phyloP scores from a whole-genome alignment of 2,329 filamentous ascomycete species.

The Ampelomyces quisqualis region DNA sequence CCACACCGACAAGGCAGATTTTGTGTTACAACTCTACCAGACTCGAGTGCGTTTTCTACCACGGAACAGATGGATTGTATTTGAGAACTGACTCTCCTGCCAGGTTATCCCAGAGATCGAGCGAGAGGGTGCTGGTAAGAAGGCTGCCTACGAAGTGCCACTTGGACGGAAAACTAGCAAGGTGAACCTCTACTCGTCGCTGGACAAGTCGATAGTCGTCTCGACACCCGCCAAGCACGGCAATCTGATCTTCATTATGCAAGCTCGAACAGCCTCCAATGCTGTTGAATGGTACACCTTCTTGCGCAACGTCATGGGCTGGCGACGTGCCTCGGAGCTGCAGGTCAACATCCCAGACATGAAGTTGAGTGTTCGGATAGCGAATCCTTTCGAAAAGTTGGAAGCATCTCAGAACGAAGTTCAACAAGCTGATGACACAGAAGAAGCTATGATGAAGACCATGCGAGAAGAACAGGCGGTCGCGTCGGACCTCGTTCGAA shows the following conservation, averaged over 20 bases:
- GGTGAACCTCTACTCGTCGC: slow-evolving; percentile 64
- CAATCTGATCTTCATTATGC: slow-evolving; percentile 61
- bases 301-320: slow-evolving; percentile 60
- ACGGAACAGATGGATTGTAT: too few relatives aligned
- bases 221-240: slow-evolving; percentile 58
- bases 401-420: slow-evolving; percentile 48
- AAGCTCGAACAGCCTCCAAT: slow-evolving; percentile 60
- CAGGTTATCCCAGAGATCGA: slow-evolving; percentile 62
- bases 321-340: slow-evolving; percentile 57
- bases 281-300: slow-evolving; percentile 71
- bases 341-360: slow-evolving; percentile 65
- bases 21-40: slow-evolving; percentile 61
- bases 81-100: slow-evolving; percentile 9
- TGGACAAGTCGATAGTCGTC: slow-evolving; percentile 67
- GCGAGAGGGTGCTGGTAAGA: slow-evolving; percentile 52
- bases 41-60: slow-evolving; percentile 52
- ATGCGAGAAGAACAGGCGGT: slow-evolving; percentile 57
- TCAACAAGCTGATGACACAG: slow-evolving; percentile 48
- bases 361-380: slow-evolving; percentile 58
- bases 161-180: slow-evolving; percentile 55
- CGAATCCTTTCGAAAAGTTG: slow-evolving; percentile 60
- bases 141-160: slow-evolving; percentile 59
- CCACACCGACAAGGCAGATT: slow-evolving; percentile 55
- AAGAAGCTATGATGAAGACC: slow-evolving; percentile 49
- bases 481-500: slow-evolving; percentile 57